phyloP scores from a whole-genome alignment of 106 monocot genomes.

The Amphibolis antarctica region DNA sequence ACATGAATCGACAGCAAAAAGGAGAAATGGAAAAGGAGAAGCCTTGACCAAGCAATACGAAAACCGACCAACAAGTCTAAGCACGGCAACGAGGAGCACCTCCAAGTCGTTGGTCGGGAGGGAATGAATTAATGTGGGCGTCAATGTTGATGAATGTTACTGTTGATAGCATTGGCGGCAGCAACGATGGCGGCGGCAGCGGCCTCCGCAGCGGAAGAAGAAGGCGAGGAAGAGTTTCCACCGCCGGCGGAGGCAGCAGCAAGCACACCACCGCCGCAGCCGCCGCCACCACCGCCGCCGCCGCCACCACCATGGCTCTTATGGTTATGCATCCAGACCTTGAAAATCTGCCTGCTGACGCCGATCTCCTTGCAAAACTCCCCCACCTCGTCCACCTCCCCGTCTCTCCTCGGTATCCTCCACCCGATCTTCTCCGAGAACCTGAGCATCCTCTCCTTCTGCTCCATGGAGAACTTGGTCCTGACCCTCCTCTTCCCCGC shows the following conservation, averaged over 20 bases:
- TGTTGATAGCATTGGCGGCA: background rate
- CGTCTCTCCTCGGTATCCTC: constrained; percentile 30
- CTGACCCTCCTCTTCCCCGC: constrained; percentile 20
- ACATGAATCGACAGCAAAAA: no score
- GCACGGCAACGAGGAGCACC: no score
- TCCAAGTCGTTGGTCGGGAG: no score
- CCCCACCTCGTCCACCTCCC: constrained; percentile 9
- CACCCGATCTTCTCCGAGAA: constrained; percentile 38
- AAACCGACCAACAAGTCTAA: no score
- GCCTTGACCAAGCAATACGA: no score
- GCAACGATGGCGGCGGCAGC: background rate
- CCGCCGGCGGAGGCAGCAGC: no score
- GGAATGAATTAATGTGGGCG: no score
- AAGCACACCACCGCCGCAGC: background rate
- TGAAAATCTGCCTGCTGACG: constrained; percentile 29
- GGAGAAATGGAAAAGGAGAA: no score
- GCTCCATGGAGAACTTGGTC: constrained; percentile 44
- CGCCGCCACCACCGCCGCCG: background rate
- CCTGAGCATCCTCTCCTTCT: constrained; percentile 38
- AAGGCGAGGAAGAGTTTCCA: background rate
- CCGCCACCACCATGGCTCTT: background rate
- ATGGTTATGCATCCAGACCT: constrained; percentile 49
- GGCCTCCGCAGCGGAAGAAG: background rate
- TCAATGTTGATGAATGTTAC: no score
- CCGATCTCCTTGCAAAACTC: constrained; percentile 44